Evolutionary conservation across 2,329 filamentous ascomycete species (phyloP), one percentile per base, ranked within the genome.

Genomic region (Akanthomyces dipterigenus): DNA sequence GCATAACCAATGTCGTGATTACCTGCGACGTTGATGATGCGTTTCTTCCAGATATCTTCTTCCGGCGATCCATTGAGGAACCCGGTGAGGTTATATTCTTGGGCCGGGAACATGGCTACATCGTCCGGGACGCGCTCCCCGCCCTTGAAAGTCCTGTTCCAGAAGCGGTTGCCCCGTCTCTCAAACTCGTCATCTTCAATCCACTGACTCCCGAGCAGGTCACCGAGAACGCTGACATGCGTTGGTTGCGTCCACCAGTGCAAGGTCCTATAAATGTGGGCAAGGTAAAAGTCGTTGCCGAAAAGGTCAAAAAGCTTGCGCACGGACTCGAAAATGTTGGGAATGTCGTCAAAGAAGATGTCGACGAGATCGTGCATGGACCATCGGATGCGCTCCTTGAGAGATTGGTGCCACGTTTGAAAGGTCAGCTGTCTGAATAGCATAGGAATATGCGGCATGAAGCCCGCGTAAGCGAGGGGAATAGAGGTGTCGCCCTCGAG

Each of bases 1-100:
- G 93, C 91, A 72, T 99, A 99, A 38, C 95, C 95, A 69, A 99
- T 88, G 73, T 99, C 95, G 71, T 99, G 95, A 70, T 99, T 99
- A 1, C 95, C 95, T 0, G 87, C 92, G 28, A 98, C 85, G 67
- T 96, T 96, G 71, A 99, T 91, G 65, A 97, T 81, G 60, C 89
- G 84, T 45, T 79, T 82, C n/a, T 80, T 75, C 95, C 95, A 98
- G 2, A 75, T 73, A 6, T 78, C 74, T 7, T 77, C 76, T 54
- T 78, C 72, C 8, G 77, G 70, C 6, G 72, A 72, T 1, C 71
- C 75, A 43, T 78, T 78, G 4, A 86, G 70, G 24, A 80, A 73
- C 3, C 81, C 82, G 0, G 80, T 71, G 6, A 84, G 66, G 1
- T 78, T 76, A 67, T 85, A 81, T 43, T 83, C 78, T 5, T 75